Base-by-base conservation (phyloP, 345 rosid species). In the Gossypium herbaceum region DNA sequence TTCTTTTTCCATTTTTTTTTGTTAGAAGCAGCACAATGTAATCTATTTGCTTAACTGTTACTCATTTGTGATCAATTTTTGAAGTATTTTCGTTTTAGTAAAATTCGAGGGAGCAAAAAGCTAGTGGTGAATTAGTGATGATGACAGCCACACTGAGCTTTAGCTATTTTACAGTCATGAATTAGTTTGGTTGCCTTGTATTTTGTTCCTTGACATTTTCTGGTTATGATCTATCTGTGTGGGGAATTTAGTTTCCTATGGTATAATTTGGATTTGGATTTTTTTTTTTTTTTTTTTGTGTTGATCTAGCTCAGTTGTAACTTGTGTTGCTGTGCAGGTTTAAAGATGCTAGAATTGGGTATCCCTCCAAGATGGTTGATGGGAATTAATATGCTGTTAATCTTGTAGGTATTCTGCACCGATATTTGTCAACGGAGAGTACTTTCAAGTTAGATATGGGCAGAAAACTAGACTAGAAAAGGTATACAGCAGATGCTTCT, bases 381-480 rank as follows among this genome's bases (percentile, higher is more conserved):
- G 83, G 76, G 48, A 70, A 60, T 64, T 44, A 52, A 68, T 59
- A 17, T 77, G 72, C 44, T 71, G 62, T 69, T 58, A 68, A 64
- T 78, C 6, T 73, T 70, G 77, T 91, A 51, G 97, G 68, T 92
- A 92, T 86, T 85, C 97, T 74, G 97, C 97, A 45, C 98, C 95
- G 22, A 88, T 94, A 75, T 73, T 72, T 63, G 97, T 88, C 68
- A 74, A 91, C 79, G 84, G 91, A 67, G 97, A 92, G 79, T 90
- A 86, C 78, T 85, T 81, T 79, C 73, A 83, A 52, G 89, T 88
- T 77, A 85, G 86, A 76, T 85, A 81, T 72, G 84, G 78, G 57
- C 79, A 84, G 45, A 86, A 81, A 70, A 24, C 64, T 50, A 64
- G 4, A 74, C 62, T 60, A 63, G 78, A 71, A 12, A 94, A 85